phyloP scores from a whole-genome alignment of 2,329 filamentous ascomycete species.

The Pestalotiopsis sp. region DNA sequence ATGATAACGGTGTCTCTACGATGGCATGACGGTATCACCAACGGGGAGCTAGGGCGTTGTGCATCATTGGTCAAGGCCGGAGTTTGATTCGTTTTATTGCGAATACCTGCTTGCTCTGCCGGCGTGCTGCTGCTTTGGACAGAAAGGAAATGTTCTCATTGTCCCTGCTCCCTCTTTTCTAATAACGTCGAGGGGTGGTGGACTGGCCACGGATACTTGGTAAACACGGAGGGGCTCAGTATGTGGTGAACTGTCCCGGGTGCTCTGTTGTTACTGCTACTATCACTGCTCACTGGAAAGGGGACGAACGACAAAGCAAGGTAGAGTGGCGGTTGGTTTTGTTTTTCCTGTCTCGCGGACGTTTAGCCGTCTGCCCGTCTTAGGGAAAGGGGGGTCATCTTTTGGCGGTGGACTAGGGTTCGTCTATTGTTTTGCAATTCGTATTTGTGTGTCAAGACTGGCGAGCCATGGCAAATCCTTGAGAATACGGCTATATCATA shows the following conservation, averaged over 20 bases:
- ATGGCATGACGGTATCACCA: slow-evolving; percentile 27
- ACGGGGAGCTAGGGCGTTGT: slow-evolving; percentile 31
- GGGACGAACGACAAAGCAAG: slow-evolving; percentile 3
- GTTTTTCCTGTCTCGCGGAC: not conserved
- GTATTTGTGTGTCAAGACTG: slow-evolving; percentile 38
- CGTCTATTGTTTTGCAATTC: slow-evolving; percentile 31
- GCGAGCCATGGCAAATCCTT: slow-evolving; percentile 28
- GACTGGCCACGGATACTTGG: slow-evolving; percentile 10
- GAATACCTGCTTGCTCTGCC: slow-evolving; percentile 14
- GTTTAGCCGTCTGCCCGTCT: not conserved
- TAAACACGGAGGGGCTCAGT: slow-evolving; percentile 5
- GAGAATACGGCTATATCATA: slow-evolving; percentile 49
- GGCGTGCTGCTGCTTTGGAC: slow-evolving; percentile 18
- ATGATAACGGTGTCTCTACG: slow-evolving; percentile 30
- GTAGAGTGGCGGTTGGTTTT: slow-evolving; percentile 5
- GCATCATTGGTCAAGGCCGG: slow-evolving; percentile 35
- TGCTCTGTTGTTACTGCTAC: slow-evolving; percentile 7
- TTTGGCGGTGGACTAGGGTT: slow-evolving; percentile 28
- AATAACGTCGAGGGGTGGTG: slow-evolving; percentile 12
- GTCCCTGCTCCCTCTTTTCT: slow-evolving; percentile 12
- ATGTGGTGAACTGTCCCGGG: slow-evolving; percentile 1
- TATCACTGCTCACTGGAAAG: slow-evolving; percentile 13
- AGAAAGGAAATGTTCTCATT: slow-evolving; percentile 13
- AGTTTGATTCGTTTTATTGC: slow-evolving; percentile 32
- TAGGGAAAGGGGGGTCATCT: slow-evolving; percentile 12